Conservation (phyloP, 495 filamentous ascomycete genomes). For the Penicillium bovifimosum region DNA sequence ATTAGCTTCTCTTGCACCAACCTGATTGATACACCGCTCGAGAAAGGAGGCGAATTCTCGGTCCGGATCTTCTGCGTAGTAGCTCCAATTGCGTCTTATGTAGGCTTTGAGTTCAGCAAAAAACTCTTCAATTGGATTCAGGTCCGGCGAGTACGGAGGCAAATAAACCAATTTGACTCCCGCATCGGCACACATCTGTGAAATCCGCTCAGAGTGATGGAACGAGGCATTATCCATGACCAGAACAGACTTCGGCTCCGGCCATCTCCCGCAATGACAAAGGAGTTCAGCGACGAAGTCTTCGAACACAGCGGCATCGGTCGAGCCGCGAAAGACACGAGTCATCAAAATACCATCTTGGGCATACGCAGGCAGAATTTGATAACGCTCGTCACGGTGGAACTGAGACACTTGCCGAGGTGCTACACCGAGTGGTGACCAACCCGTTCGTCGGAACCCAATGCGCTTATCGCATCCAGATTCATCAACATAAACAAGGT, state of each 20-base stretch:
- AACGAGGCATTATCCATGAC: too few species aligned
- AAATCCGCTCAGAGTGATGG: too few species aligned
- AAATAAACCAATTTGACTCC: too few species aligned
- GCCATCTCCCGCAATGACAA: constrained; percentile 27
- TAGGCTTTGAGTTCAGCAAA: too few species aligned
- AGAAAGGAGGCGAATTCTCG: too few species aligned
- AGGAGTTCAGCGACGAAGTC: constrained; percentile 35
- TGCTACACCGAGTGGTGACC: constrained; percentile 23
- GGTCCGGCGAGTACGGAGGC: too few species aligned
- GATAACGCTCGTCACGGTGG: constrained; percentile 26
- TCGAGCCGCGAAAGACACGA: constrained; percentile 29
- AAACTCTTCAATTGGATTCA: too few species aligned
- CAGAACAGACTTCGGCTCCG: constrained; percentile 10
- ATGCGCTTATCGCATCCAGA: constrained; percentile 25
- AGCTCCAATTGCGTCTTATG: too few species aligned
- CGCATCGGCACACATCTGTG: too few species aligned
- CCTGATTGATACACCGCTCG: too few species aligned
- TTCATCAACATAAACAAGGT: constrained; percentile 16
- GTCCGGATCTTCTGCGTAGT: too few species aligned
- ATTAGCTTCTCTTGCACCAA: too few species aligned
- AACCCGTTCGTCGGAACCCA: constrained; percentile 21
- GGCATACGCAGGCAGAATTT: constrained; percentile 35
- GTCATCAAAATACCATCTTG: constrained; percentile 26
- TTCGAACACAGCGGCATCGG: constrained; percentile 30
- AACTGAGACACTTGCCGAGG: constrained; percentile 24